A percentile compares a stretch with the other conserved stretches of the same genome.
Conservation (phyloP, 768 basidiomycete genomes). For the Coprinopsis strossmayeri region DNA sequence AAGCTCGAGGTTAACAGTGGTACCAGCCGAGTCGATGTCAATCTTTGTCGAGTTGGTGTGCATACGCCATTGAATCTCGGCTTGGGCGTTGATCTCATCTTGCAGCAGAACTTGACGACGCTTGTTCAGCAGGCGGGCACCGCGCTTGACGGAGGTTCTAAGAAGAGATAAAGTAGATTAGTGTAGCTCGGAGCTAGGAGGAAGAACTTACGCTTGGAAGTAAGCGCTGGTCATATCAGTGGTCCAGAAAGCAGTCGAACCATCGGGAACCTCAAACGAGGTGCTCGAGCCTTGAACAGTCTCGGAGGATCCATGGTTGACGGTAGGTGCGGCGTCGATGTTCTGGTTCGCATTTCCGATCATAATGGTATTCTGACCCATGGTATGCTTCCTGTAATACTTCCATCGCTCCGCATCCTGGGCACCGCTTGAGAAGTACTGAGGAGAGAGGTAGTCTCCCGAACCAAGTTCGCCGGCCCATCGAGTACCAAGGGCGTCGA, state of each 20-base stretch:
- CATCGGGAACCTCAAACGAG: constrained; percentile 50
- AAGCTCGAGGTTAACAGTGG: constrained; percentile 69
- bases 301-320: constrained; percentile 43
- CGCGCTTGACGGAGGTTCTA: constrained; percentile 74
- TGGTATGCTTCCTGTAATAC: constrained; percentile 95
- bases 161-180: constrained; percentile 9
- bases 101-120: constrained; percentile 88
- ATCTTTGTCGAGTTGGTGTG: constrained; percentile 96
- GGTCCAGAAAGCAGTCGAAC: constrained; percentile 79
- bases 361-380: constrained; percentile 94
- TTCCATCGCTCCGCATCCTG: constrained; percentile 74
- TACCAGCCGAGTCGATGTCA: constrained; percentile 35
- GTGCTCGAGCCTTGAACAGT: constrained; percentile 82
- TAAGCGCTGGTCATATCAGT: constrained; percentile 77
- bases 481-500: constrained; percentile 88
- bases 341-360: constrained; percentile 75
- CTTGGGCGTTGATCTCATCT: constrained; percentile 73
- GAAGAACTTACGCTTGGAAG: constrained; percentile 51
- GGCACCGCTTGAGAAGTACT: constrained; percentile 78
- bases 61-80: constrained; percentile 78
- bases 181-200: constrained; percentile 6
- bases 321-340: constrained; percentile 58
- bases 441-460: constrained; percentile 65
- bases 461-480: constrained; percentile 96
- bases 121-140: constrained; percentile 74